Evolutionary conservation across 768 basidiomycete species (phyloP).

Genomic region (Melanogaster broomeanus): DNA sequence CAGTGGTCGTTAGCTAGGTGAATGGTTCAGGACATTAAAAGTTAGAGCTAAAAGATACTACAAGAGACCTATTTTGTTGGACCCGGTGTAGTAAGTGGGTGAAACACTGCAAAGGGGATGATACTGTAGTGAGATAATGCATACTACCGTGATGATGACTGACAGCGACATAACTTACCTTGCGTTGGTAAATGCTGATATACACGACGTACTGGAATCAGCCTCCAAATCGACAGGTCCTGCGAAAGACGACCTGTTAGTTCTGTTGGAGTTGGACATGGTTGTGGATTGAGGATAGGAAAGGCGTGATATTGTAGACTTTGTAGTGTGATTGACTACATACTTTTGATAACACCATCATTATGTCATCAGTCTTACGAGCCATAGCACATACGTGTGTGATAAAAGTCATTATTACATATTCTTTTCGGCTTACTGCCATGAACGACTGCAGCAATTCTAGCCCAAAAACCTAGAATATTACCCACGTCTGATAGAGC

Average conservation of each 20-base stretch:
- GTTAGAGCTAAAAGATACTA: not conserved
- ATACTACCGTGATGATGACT: not conserved
- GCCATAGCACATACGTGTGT: too few relatives aligned
- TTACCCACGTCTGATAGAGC: too few relatives aligned
- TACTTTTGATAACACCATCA: too few relatives aligned
- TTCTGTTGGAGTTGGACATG: not conserved
- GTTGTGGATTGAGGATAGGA: not conserved
- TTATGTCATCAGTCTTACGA: too few relatives aligned
- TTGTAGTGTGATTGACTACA: too few relatives aligned
- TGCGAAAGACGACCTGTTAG: not conserved
- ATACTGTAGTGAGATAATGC: too few relatives aligned
- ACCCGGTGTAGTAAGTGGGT: not conserved
- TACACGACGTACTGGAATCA: not conserved
- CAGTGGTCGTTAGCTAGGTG: conserved; percentile 7
- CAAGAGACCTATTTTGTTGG: conserved; percentile 14
- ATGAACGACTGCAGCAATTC: too few relatives aligned
- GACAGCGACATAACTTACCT: not conserved
- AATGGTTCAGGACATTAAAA: not conserved
- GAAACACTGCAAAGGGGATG: conserved; percentile 2
- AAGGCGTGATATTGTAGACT: too few relatives aligned
- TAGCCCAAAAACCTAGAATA: too few relatives aligned
- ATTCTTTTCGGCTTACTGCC: too few relatives aligned
- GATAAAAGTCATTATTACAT: too few relatives aligned
- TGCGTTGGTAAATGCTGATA: not conserved
- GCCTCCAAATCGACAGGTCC: not conserved